Evolutionary conservation across 495 filamentous ascomycete genomes (phyloP).

Genomic region (Daldinia loculata): DNA sequence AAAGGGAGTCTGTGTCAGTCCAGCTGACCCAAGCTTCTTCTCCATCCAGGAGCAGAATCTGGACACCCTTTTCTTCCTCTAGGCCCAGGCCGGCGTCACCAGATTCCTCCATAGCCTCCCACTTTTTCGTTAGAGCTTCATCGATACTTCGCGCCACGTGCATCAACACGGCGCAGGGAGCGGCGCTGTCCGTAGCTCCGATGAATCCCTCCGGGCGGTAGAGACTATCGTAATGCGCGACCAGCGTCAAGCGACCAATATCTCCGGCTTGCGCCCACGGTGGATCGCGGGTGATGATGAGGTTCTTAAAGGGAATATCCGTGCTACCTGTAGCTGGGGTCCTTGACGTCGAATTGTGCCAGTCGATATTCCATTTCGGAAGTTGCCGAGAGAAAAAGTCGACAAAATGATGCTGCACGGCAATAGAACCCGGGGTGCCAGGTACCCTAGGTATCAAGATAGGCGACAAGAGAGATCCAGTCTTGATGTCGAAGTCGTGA

Average conservation of each 20-base stretch:
- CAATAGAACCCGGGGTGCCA: constrained; percentile 73
- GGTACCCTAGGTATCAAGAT: constrained; percentile 85
- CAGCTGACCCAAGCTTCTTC: constrained; percentile 86
- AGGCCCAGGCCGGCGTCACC: constrained; percentile 47
- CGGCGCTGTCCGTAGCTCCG: constrained; percentile 88
- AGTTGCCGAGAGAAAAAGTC: constrained; percentile 75
- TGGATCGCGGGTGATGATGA: constrained; percentile 82
- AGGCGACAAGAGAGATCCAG: constrained; percentile 74
- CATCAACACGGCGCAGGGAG: constrained; percentile 87
- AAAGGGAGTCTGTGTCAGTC: constrained; percentile 79
- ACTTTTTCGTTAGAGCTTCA: constrained; percentile 51
- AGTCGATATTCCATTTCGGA: constrained; percentile 78
- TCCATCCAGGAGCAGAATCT: constrained; percentile 87
- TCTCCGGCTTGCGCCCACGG: constrained; percentile 77
- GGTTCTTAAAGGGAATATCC: constrained; percentile 80
- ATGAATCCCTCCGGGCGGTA: constrained; percentile 79
- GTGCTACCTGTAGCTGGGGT: constrained; percentile 73
- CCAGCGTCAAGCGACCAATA: constrained; percentile 77
- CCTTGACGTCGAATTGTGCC: constrained; percentile 80
- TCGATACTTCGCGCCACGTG: constrained; percentile 62
- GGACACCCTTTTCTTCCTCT: constrained; percentile 69
- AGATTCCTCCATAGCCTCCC: constrained; percentile 48
- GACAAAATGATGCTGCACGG: constrained; percentile 78
- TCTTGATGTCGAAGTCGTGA: constrained; percentile 76
- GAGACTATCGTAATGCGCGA: constrained; percentile 93